phyloP scores from a whole-genome alignment of 805 yeast genomes.

The Sugiyamaella lignohabitans region DNA sequence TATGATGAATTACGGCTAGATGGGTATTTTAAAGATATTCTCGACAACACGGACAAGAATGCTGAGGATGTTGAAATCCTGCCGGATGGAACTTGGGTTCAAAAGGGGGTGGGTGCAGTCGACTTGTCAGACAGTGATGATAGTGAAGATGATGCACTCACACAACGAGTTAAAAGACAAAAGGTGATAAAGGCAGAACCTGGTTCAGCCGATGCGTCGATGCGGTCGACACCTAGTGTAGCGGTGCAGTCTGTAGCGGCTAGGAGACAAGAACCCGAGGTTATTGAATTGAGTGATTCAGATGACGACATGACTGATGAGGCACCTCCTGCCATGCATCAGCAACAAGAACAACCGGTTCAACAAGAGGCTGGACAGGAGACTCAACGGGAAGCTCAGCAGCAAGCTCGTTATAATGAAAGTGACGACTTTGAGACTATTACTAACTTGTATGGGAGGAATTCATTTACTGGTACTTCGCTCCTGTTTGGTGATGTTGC shows the following conservation, averaged over 20 bases:
- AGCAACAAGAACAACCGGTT: not conserved
- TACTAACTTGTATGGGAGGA: not conserved
- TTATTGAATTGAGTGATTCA: constrained; percentile 9
- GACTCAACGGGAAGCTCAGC: no score
- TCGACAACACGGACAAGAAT: constrained; percentile 46
- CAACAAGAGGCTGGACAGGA: no score
- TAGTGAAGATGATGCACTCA: constrained; percentile 6
- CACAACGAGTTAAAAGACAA: constrained; percentile 1
- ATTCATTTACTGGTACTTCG: not conserved
- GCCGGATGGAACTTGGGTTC: constrained; percentile 67
- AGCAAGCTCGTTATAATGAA: no score
- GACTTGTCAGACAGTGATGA: constrained; percentile 6
- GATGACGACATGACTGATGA: constrained; percentile 3
- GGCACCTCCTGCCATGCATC: not conserved
- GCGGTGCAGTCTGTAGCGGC: no score
- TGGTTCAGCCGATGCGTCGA: not conserved
- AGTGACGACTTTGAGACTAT: not conserved
- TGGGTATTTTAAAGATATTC: constrained; percentile 62
- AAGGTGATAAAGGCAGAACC: not conserved
- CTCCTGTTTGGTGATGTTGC: not conserved
- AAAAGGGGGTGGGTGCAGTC: constrained; percentile 7
- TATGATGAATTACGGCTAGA: constrained; percentile 61
- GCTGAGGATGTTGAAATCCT: constrained; percentile 62
- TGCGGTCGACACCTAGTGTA: not conserved
- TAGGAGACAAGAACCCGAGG: constrained; percentile 2